phyloP scores from a whole-genome alignment of 2,329 filamentous ascomycete genomes.

The Septoria petroselini region DNA sequence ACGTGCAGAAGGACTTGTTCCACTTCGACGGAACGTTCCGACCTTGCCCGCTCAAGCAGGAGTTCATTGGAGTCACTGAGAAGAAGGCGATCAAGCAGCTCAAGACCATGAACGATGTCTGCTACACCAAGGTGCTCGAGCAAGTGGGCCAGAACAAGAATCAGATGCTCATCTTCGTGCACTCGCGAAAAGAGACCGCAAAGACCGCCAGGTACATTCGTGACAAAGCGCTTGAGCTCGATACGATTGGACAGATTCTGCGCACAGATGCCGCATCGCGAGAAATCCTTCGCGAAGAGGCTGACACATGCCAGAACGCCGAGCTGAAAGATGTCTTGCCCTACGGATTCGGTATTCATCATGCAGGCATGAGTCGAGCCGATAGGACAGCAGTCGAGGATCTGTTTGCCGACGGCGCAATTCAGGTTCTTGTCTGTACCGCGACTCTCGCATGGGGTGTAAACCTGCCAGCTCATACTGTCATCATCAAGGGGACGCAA shows the following conservation, averaged over 20 bases:
- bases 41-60: conserved; percentile 90
- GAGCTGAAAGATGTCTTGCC: conserved; percentile 92
- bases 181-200: conserved; percentile 95
- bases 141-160: conserved; percentile 90
- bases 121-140: conserved; percentile 94
- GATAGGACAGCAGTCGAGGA: conserved; percentile 95
- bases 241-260: conserved; percentile 94
- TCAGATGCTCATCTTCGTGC: conserved; percentile 98
- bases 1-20: conserved; percentile 80
- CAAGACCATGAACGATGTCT: conserved; percentile 99
- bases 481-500: conserved; percentile 98
- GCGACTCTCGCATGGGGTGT: conserved; percentile 99
- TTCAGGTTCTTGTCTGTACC: conserved; percentile 94
- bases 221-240: conserved; percentile 94
- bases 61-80: conserved; percentile 95
- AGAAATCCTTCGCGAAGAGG: conserved; percentile 82
- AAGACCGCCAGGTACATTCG: conserved; percentile 96
- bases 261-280: conserved; percentile 87
- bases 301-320: conserved; percentile 74
- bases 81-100: conserved; percentile 98
- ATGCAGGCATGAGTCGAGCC: conserved; percentile 93
- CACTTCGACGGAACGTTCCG: conserved; percentile 94
- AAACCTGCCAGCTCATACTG: conserved; percentile 93
- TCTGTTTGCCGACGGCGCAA: conserved; percentile 83
- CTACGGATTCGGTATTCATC: conserved; percentile 97